Conservation (phyloP, 495 filamentous ascomycete genomes). For the Lophium mytilinum region DNA sequence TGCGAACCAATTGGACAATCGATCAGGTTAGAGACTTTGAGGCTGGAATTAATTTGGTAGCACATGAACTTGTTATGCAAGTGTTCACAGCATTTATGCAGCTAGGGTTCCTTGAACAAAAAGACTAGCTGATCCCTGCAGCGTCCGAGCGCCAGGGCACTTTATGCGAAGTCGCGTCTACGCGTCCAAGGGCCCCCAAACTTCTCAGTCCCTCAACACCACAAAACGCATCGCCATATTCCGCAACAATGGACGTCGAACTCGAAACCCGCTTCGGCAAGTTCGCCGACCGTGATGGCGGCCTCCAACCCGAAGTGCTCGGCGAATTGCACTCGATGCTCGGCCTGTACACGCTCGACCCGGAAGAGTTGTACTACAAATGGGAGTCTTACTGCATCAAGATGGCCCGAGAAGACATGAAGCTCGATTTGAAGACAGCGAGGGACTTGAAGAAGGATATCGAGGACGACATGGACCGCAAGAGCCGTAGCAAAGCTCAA, state of each 20-base stretch:
- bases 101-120: too few relatives aligned
- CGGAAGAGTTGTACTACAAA: slow-evolving; percentile 87
- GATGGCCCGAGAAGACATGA: slow-evolving; percentile 70
- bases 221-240: not conserved
- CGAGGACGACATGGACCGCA: slow-evolving; percentile 73
- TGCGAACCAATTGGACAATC: too few relatives aligned
- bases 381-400: slow-evolving; percentile 97
- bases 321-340: slow-evolving; percentile 76
- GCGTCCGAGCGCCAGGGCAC: not conserved
- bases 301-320: slow-evolving; percentile 62
- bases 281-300: slow-evolving; percentile 30
- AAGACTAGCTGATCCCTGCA: too few relatives aligned
- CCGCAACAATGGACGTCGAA: slow-evolving; percentile 23
- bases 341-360: slow-evolving; percentile 63
- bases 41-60: too few relatives aligned
- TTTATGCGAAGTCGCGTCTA: slow-evolving; percentile 14
- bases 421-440: slow-evolving; percentile 57
- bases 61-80: too few relatives aligned
- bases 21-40: too few relatives aligned
- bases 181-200: slow-evolving; percentile 17
- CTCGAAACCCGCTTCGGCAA: slow-evolving; percentile 22
- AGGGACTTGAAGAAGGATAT: slow-evolving; percentile 77
- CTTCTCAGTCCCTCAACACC: slow-evolving; percentile 6
- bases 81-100: too few relatives aligned
- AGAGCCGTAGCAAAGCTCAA: slow-evolving; percentile 51